Base-by-base conservation (phyloP, 2,329 filamentous ascomycete genomes). In the Lachnellula arida region DNA sequence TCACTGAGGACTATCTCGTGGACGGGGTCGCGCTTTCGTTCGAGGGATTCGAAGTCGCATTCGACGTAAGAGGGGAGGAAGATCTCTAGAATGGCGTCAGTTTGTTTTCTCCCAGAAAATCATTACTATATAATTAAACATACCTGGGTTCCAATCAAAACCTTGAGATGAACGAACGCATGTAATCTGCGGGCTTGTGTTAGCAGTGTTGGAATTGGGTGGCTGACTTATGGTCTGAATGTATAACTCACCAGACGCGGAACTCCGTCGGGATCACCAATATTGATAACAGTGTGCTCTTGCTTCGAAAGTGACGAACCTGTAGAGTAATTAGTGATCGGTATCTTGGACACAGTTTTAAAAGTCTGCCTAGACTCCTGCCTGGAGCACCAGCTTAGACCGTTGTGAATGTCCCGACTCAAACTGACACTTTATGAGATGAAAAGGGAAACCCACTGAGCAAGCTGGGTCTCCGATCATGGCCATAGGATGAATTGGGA, bases 61-160 rank as follows among this genome's bases (percentile, higher is more conserved):
- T 89, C 86, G 66, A 87, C 76, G 70, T 91, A 91, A 7, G 87
- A 89, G 1, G 88, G 88, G 1, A 92, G 80, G 73, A 92, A 92
- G 71, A 92, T 89, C 69, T 92, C 88, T 87, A 61, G 8, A 53
- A 17, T 7, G 2, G 15, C 56, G 58, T 53, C 49, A 57, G 35
- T 34, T 49, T 15, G 51, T 37, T 55, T 42, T 25, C 19, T 28
- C 37, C 15, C 51, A 53, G 28, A 19, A 44, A 54, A 35, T 15
- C 17, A 43, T 2, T 49, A 46, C 40, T 35, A 43, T 23, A 44
- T 28, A 22, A 15, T 9, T 6, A 7, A 17, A 67, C 73, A 53
- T 74, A 87, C 85, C 85, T 71, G 88, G 88, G 71, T 92, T 92
- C 88, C 88, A 93, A 59, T 86, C 84, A 68, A 91, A 93, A 55